These are phyloP conservation scores for Ampelocalamus luodianensis DNA, from an alignment of 176 grass and related monocot species.

Conservation along the genomic window DNA sequence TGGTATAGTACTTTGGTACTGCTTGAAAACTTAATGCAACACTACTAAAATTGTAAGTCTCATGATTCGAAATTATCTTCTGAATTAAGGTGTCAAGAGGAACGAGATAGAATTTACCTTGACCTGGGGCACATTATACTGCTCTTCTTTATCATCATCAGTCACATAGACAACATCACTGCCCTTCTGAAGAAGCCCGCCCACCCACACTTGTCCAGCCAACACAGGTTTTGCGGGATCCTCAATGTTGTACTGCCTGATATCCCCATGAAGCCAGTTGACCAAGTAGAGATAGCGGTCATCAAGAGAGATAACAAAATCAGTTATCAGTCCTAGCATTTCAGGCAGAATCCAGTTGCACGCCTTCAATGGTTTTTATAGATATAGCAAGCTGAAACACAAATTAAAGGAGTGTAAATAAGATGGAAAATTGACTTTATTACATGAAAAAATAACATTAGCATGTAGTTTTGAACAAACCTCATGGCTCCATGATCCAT, in stretches of 20 bases:
- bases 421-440: slow-evolving; percentile 4
- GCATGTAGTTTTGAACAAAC: slow-evolving; percentile 60
- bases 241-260: slow-evolving; percentile 93
- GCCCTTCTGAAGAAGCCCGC: slow-evolving; percentile 89
- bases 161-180: slow-evolving; percentile 66
- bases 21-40: neutral
- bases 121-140: slow-evolving; percentile 65
- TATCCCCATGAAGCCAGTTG: slow-evolving; percentile 96
- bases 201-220: slow-evolving; percentile 87
- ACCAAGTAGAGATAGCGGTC: slow-evolving; percentile 88
- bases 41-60: neutral
- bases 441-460: slow-evolving; percentile 16
- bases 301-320: slow-evolving; percentile 88
- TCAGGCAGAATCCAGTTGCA: slow-evolving; percentile 90
- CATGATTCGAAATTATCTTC: neutral
- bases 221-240: slow-evolving; percentile 84
- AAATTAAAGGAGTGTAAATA: neutral
- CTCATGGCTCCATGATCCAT: slow-evolving; percentile 91
- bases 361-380: slow-evolving; percentile 72
- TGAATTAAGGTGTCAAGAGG: neutral
- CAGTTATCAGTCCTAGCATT: slow-evolving; percentile 97
- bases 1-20: neutral
- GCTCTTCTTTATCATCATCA: slow-evolving; percentile 68
- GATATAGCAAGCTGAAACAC: slow-evolving; percentile 66
- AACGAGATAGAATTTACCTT: neutral